Percentiles rank a stretch among this genome's conserved stretches.
phyloP scores from a whole-genome alignment of 1,284 basidiomycete genomes.

The Trametes versicolor region DNA sequence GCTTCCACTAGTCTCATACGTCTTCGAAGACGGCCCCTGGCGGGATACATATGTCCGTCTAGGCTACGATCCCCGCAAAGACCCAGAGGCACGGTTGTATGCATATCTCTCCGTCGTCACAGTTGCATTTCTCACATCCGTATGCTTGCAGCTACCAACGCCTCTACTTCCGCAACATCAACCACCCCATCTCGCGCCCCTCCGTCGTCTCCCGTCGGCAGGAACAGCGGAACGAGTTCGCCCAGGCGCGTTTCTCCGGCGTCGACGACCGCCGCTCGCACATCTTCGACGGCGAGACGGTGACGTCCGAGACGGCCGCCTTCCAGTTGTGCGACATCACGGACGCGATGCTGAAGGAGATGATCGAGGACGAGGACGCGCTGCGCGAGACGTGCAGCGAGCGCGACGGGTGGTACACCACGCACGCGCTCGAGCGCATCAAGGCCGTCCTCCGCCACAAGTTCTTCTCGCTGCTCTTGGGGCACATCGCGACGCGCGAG shows the following conservation, averaged over 20 bases:
- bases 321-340: constrained; percentile 94
- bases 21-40: constrained; percentile 95
- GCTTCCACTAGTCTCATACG: constrained; percentile 80
- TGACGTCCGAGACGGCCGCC: constrained; percentile 86
- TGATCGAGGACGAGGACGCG: constrained; percentile 80
- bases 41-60: constrained; percentile 89
- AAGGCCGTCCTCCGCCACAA: constrained; percentile 88
- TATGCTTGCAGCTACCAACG: constrained; percentile 73
- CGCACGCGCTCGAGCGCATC: constrained; percentile 80
- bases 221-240: constrained; percentile 51
- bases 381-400: constrained; percentile 78
- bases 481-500: constrained; percentile 72
- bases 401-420: constrained; percentile 87
- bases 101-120: constrained; percentile 23
- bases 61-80: constrained; percentile 88
- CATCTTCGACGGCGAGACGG: constrained; percentile 87
- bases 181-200: constrained; percentile 78
- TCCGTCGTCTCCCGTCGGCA: constrained; percentile 76
- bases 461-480: constrained; percentile 86
- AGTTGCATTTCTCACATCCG: constrained; percentile 19
- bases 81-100: constrained; percentile 79
- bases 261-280: constrained; percentile 59
- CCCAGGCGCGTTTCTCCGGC: constrained; percentile 40
- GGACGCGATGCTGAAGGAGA: constrained; percentile 82
- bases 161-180: constrained; percentile 84